These are phyloP conservation scores for Eimeria falciformis DNA, from an alignment of 169 alveolate genomes.

Conservation along the genomic window DNA sequence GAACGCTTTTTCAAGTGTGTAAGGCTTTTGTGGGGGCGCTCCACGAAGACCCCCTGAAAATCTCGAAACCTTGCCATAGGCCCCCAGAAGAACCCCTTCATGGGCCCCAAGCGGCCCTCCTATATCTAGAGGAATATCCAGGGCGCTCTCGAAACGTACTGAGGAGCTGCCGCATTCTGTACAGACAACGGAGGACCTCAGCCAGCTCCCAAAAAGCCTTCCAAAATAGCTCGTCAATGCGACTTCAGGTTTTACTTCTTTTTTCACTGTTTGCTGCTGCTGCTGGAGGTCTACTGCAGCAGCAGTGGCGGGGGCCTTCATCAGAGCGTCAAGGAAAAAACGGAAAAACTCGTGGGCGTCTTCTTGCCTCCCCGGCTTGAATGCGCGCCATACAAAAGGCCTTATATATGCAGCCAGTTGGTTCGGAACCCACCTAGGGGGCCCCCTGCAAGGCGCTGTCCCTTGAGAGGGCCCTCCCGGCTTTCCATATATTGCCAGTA, in stretches of 20 bases:
- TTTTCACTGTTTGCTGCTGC: slow-evolving; percentile 64
- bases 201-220: slow-evolving; percentile 84
- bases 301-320: slow-evolving; percentile 73
- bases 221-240: slow-evolving; percentile 82
- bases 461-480: slow-evolving; percentile 41
- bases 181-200: slow-evolving; percentile 80
- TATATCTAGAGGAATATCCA: slow-evolving; percentile 82
- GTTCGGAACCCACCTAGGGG: slow-evolving; percentile 59
- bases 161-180: slow-evolving; percentile 76
- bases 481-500: slow-evolving; percentile 69
- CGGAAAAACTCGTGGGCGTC: slow-evolving; percentile 85
- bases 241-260: slow-evolving; percentile 78
- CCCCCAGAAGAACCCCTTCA: neutral
- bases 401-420: slow-evolving; percentile 76
- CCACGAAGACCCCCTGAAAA: neutral
- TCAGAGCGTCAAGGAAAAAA: slow-evolving; percentile 80
- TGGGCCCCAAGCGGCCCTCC: slow-evolving; percentile 71
- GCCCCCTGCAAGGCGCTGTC: neutral
- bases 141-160: slow-evolving; percentile 81
- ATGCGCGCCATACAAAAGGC: slow-evolving; percentile 80
- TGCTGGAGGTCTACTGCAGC: slow-evolving; percentile 59
- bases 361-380: slow-evolving; percentile 81
- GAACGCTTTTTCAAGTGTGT: slow-evolving; percentile 82
- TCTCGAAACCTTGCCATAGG: neutral
- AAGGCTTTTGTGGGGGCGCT: slow-evolving; percentile 31